phyloP scores from a whole-genome alignment of 495 filamentous ascomycete genomes.

The Immersiella caudata region DNA sequence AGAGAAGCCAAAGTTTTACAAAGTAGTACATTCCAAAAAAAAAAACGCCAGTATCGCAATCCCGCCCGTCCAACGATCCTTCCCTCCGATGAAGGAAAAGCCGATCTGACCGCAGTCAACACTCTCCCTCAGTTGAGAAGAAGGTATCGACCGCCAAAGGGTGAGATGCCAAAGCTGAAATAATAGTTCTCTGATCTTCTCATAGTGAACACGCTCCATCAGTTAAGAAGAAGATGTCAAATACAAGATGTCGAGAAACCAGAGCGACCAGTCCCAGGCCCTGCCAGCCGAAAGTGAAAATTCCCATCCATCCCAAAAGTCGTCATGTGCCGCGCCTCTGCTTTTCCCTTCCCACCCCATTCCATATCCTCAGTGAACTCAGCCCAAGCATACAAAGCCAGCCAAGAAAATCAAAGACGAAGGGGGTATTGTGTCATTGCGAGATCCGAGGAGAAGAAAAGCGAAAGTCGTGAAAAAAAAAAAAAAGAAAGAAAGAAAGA shows the following conservation, averaged over 20 bases:
- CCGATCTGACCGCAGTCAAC: background rate
- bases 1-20: background rate
- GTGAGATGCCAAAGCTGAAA: background rate
- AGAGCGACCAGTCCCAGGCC: no score
- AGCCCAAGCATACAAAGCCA: background rate
- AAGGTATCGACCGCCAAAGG: background rate
- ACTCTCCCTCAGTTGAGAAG: background rate
- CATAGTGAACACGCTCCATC: background rate
- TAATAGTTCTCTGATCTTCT: background rate
- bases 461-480: background rate
- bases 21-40: background rate
- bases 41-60: background rate
- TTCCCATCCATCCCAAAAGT: background rate
- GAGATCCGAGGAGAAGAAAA: background rate
- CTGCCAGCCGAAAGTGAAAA: no score
- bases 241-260: no score
- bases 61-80: background rate
- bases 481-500: no score
- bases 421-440: background rate
- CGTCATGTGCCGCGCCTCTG: background rate
- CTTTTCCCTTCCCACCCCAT: background rate
- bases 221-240: background rate
- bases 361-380: background rate
- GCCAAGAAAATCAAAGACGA: background rate
- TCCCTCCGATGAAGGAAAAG: background rate